Evolutionary conservation across 805 yeast genomes (phyloP).

Genomic region (Phaffomyces thermotolerans): DNA sequence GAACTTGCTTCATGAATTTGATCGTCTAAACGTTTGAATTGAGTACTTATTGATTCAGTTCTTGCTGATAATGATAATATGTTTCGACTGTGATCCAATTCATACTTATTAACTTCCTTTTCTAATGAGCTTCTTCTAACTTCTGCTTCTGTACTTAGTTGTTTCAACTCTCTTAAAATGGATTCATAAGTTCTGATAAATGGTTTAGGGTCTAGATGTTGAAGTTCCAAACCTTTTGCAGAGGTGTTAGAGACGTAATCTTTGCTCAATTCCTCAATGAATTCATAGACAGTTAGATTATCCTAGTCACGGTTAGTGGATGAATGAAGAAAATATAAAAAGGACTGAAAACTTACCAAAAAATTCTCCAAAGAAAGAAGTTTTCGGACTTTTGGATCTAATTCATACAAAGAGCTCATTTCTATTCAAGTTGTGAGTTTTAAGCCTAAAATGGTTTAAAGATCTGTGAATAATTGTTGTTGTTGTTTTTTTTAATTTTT

Average conservation of each 20-base stretch:
- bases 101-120: slow-evolving; percentile 50
- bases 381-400: slow-evolving; percentile 55
- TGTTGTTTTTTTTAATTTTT: neutral
- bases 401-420: slow-evolving; percentile 44
- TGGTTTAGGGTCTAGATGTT: slow-evolving; percentile 76
- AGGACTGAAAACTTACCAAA: slow-evolving; percentile 25
- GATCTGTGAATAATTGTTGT: neutral
- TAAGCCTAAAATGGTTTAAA: too few species aligned
- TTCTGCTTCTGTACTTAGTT: slow-evolving; percentile 49
- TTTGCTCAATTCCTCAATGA: slow-evolving; percentile 70
- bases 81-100: slow-evolving; percentile 59
- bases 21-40: slow-evolving; percentile 43
- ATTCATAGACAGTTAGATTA: slow-evolving; percentile 68
- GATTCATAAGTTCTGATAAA: slow-evolving; percentile 90
- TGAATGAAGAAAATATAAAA: neutral
- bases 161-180: slow-evolving; percentile 63
- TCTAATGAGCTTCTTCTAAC: slow-evolving; percentile 45
- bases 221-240: slow-evolving; percentile 17
- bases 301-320: slow-evolving; percentile 23
- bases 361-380: slow-evolving; percentile 55
- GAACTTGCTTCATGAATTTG: slow-evolving; percentile 50
- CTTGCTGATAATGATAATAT: slow-evolving; percentile 48
- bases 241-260: slow-evolving; percentile 46
- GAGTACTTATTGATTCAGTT: slow-evolving; percentile 37
- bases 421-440: neutral